A percentile compares a stretch with the other conserved stretches of the same genome.
These are phyloP conservation scores for Lyophyllum semitale DNA, from an alignment of 768 basidiomycete species.

Conservation along the genomic window DNA sequence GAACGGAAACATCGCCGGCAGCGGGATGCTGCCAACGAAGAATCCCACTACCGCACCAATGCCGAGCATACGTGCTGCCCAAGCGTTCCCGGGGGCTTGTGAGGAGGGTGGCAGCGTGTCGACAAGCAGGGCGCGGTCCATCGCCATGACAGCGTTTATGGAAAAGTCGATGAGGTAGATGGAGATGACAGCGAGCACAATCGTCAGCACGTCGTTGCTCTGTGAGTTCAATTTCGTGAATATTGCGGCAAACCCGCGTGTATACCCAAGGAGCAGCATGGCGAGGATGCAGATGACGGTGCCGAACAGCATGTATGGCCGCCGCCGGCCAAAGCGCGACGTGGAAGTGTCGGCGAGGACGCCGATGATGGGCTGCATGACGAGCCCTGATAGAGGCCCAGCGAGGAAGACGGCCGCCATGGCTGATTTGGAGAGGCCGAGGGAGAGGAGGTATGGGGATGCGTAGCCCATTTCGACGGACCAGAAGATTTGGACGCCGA, in stretches of 20 bases:
- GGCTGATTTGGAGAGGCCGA: constrained; percentile 82
- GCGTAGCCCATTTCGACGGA: constrained; percentile 93
- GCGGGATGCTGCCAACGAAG: constrained; percentile 82
- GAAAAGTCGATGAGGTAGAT: constrained; percentile 60
- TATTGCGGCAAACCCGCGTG: constrained; percentile 62
- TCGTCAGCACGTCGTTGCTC: constrained; percentile 67
- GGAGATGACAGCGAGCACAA: constrained; percentile 69
- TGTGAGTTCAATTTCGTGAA: constrained; percentile 33
- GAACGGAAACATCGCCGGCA: constrained; percentile 69
- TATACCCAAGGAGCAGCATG: constrained; percentile 85
- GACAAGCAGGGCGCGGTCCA: constrained; percentile 88
- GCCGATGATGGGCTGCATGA: constrained; percentile 92
- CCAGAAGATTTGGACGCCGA: constrained; percentile 91
- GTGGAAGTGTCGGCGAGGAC: constrained; percentile 83
- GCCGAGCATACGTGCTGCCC: constrained; percentile 93
- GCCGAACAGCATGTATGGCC: constrained; percentile 83
- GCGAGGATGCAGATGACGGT: constrained; percentile 65
- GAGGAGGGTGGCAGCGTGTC: constrained; percentile 74
- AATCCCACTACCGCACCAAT: constrained; percentile 86
- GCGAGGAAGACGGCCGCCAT: constrained; percentile 94
- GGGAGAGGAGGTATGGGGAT: constrained; percentile 86
- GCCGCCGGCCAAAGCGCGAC: constrained; percentile 79
- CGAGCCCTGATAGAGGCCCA: constrained; percentile 85
- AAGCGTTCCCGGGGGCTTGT: constrained; percentile 89
- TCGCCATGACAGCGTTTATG: constrained; percentile 75